Evolutionary conservation across 116 monocot species (phyloP), one percentile per base, ranked within the genome.

Genomic region (Dioscorea cayenensis): DNA sequence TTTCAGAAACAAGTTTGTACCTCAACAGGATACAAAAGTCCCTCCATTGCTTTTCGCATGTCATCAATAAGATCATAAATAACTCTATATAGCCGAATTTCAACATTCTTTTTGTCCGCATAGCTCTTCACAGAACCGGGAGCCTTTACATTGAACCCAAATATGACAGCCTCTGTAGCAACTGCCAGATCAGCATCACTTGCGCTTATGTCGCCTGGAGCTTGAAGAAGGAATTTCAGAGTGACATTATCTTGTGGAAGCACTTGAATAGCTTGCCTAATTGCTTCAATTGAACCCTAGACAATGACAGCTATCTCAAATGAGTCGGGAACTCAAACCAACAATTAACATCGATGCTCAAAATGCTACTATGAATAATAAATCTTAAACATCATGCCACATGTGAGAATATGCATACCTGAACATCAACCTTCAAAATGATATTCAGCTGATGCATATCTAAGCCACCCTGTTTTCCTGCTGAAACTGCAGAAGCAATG

Each of bases 251-350:
- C 84, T 73, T 89, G 97, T 18, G 97, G 97, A 60, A 97, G 97
- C 14, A 73, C 88, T 77, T 90, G 90, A 71, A 97, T 75, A 27
- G 90, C 93, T 58, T 97, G 90, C 62, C 89, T 88, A 58, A 97
- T 79, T 5, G 97, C 97, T 77, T 97, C 97, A 71, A 97, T 90
- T 36, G 97, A 90, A 70, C 97, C 97, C 97, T 97, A 60, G 29
- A 72, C 29, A 13, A 27, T 55, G 18, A 23, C 35, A 29, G 5
- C 19, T 22, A 27, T 23, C 22, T 17, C 9, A 62, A 11, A 7
- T 62, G 11, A 18, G 10, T 64, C 21, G 18, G 20, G 7, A 14
- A 69, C 14, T n/a, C 14, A 8, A 12, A 12, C 7, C 36, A n/a
- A 21, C 13, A 5, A 10, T 4, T 1, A 20, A 17, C 50, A 71